These are phyloP conservation scores for Arthrobotrys sinensis DNA, from an alignment of 2,329 filamentous ascomycete genomes.

Conservation along the genomic window DNA sequence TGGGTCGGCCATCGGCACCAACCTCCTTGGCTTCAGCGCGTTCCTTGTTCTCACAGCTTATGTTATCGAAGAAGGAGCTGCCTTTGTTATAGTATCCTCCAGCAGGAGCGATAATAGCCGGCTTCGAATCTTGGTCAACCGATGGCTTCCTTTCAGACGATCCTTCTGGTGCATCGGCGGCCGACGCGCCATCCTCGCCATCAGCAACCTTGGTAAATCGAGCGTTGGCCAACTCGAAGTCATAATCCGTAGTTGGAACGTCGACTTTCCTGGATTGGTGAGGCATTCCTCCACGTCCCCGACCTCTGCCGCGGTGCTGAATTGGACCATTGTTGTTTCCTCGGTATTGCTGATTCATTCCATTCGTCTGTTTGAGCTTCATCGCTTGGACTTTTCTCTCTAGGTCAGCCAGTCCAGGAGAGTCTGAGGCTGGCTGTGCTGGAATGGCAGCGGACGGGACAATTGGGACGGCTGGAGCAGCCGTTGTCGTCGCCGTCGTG, in stretches of 20 bases:
- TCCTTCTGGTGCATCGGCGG: constrained; percentile 65
- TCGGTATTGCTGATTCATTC: constrained; percentile 10
- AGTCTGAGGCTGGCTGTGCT: constrained; percentile 23
- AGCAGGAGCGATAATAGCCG: constrained; percentile 53
- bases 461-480: constrained; percentile 2
- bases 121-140: constrained; percentile 45
- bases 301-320: constrained; percentile 63
- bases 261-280: constrained; percentile 79
- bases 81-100: constrained; percentile 81
- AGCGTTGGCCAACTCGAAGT: constrained; percentile 87
- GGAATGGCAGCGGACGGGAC: not conserved
- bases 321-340: constrained; percentile 11
- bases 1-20: constrained; percentile 74
- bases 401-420: constrained; percentile 48
- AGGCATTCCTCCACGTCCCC: constrained; percentile 66
- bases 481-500: constrained; percentile 40
- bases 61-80: constrained; percentile 97
- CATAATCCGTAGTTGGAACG: constrained; percentile 90
- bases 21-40: constrained; percentile 79
- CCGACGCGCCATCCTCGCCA: constrained; percentile 68
- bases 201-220: constrained; percentile 81
- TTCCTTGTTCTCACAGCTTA: constrained; percentile 93
- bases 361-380: constrained; percentile 53
- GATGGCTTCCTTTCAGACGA: constrained; percentile 64
- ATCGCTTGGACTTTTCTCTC: constrained; percentile 57